Evolutionary conservation across 2,329 filamentous ascomycete species (phyloP), one percentile per base, ranked within the genome.

Genomic region (Fusarium decemcellulare): DNA sequence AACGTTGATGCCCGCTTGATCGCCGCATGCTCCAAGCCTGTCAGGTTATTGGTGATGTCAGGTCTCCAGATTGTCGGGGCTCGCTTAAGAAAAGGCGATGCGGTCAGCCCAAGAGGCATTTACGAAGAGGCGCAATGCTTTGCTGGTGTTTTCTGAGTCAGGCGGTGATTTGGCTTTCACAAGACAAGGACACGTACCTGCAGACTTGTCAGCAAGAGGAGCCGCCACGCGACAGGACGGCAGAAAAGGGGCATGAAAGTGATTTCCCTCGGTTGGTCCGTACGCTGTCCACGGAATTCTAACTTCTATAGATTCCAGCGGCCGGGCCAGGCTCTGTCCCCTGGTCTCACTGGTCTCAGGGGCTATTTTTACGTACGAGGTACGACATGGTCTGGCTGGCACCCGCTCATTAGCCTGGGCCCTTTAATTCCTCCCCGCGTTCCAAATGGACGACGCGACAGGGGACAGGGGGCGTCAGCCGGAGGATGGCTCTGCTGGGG

Each of bases 11-110:
- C 39, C 66, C 64, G 56, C 54, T 29, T 27, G 61, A 74, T 73
- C 70, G 59, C 66, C 65, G 58, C 60, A 72, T 72, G 67, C 47
- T 56, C 70, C 64, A 68, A 61, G 59, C 57, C 60, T 59, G 68
- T 67, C 60, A 74, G 64, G 64, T 63, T 66, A 70, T 70, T 65
- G 63, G 72, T 73, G 72, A 72, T 73, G 72, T 71, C 62, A 72
- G 56, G 71, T 73, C 68, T 71, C 67, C 61, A 73, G 72, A 69
- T 46, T 56, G 42, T 63, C 37, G 60, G 58, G 50, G 44, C 61
- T 65, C 48, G 52, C 50, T 65, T 46, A 47, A 29, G 29, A 32
- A 23, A 16, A 7, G 15, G 12, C 7, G n/a, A 43, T 53, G 23
- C 36, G 50, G 34, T 39, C 50, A 53, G 50, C 36, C 37, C 36